Conservation (phyloP, 768 basidiomycete species). For the Pleurotus tuoliensis region DNA sequence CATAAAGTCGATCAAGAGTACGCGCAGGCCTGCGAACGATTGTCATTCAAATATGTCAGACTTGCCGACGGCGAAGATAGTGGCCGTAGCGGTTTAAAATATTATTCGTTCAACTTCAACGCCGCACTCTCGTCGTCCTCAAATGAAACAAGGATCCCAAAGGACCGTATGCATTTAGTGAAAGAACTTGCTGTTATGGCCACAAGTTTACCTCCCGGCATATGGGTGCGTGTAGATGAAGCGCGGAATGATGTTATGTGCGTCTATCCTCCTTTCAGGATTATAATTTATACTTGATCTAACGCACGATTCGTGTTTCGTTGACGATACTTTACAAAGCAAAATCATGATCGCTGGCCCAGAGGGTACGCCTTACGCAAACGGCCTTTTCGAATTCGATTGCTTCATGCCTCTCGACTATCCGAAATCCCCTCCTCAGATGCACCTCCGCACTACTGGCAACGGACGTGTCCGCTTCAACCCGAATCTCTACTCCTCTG, state of each 20-base stretch:
- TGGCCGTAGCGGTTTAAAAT: slow-evolving; percentile 20
- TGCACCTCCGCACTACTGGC: slow-evolving; percentile 53
- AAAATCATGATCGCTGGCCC: slow-evolving; percentile 59
- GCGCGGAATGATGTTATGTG: slow-evolving; percentile 54
- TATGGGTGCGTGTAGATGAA: slow-evolving; percentile 57
- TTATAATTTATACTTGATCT: slow-evolving; percentile 6
- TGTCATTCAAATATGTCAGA: slow-evolving; percentile 43
- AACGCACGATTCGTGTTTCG: neutral
- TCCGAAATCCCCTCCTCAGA: slow-evolving; percentile 40
- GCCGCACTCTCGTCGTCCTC: slow-evolving; percentile 27
- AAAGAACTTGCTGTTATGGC: slow-evolving; percentile 55
- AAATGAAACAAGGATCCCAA: slow-evolving; percentile 37
- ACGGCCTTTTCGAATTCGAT: slow-evolving; percentile 55
- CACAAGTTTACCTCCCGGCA: slow-evolving; percentile 51
- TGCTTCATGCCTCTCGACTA: slow-evolving; percentile 52
- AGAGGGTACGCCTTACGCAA: slow-evolving; percentile 49
- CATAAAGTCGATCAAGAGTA: slow-evolving; percentile 38
- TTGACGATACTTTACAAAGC: slow-evolving; percentile 19
- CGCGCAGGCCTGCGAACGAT: slow-evolving; percentile 37
- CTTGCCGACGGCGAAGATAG: slow-evolving; percentile 15
- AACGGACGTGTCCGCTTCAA: slow-evolving; percentile 50
- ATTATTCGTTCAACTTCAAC: slow-evolving; percentile 31
- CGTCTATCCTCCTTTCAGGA: slow-evolving; percentile 16
- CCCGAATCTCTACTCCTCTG: slow-evolving; percentile 47
- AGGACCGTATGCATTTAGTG: slow-evolving; percentile 46